A percentile compares a stretch with the other conserved stretches of the same genome.
These are phyloP conservation scores for Solanum virginianum DNA, from an alignment of 257 asterid genomes.

Conservation along the genomic window DNA sequence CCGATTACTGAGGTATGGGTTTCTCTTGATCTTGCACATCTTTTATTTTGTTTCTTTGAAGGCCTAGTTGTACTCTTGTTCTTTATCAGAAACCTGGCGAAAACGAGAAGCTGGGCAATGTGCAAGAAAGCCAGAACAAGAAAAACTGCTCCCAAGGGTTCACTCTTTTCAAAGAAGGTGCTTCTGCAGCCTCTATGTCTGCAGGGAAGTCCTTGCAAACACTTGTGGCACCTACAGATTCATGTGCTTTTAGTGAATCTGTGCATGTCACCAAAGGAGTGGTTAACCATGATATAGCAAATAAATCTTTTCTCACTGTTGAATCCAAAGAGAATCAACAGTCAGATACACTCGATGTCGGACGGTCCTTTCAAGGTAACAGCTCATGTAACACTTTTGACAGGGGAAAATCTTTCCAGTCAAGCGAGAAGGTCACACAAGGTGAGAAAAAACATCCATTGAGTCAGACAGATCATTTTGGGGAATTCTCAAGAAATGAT, in stretches of 20 bases:
- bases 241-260: slow-evolving; percentile 39
- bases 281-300: slow-evolving; percentile 25
- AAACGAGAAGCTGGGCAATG: slow-evolving; percentile 33
- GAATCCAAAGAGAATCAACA: slow-evolving; percentile 32
- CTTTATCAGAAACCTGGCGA: slow-evolving; percentile 35
- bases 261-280: slow-evolving; percentile 32
- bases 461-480: slow-evolving; percentile 32
- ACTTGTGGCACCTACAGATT: slow-evolving; percentile 19
- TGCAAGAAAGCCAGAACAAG: slow-evolving; percentile 23
- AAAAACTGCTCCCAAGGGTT: slow-evolving; percentile 26
- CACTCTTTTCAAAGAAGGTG: slow-evolving; percentile 25
- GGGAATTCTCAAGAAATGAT: slow-evolving; percentile 15
- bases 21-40: not conserved
- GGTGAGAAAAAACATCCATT: slow-evolving; percentile 14
- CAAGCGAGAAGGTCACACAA: slow-evolving; percentile 23
- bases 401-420: slow-evolving; percentile 16
- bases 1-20: slow-evolving; percentile 48
- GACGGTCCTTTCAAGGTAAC: slow-evolving; percentile 28
- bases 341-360: slow-evolving; percentile 17
- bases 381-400: slow-evolving; percentile 18
- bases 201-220: slow-evolving; percentile 17
- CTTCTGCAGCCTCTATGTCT: slow-evolving; percentile 22
- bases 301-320: slow-evolving; percentile 40
- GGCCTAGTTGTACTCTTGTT: slow-evolving; percentile 4
- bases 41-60: not conserved